phyloP scores from a whole-genome alignment of 208 protist genomes.

The Wallacemonas sp. region DNA sequence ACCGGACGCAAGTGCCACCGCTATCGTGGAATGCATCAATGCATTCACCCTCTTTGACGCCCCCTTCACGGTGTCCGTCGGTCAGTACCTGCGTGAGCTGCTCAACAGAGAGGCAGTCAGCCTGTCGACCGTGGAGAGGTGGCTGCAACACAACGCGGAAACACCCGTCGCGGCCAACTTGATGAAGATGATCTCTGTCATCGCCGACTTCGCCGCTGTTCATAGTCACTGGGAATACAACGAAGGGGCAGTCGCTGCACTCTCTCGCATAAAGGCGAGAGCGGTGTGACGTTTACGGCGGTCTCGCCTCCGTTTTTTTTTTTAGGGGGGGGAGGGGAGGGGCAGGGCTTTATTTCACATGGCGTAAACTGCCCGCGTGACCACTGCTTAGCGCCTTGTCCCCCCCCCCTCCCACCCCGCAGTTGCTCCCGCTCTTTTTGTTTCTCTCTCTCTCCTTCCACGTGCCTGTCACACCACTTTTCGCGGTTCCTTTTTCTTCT shows the following conservation, averaged over 20 bases:
- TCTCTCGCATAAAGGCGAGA: background rate
- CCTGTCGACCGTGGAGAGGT: conserved; percentile 35
- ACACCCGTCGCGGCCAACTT: conserved; percentile 22
- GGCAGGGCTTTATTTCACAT: too few species aligned
- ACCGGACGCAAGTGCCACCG: background rate
- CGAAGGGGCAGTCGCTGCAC: conserved; percentile 10
- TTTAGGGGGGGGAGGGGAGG: too few species aligned
- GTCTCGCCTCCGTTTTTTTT: background rate
- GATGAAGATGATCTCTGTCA: conserved; percentile 29
- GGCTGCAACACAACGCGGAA: conserved; percentile 33
- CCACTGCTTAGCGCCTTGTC: too few species aligned
- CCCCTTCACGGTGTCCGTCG: conserved; percentile 41
- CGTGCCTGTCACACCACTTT: too few species aligned
- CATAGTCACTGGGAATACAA: conserved; percentile 30
- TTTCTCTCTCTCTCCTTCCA: conserved; percentile 6
- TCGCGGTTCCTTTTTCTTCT: too few species aligned
- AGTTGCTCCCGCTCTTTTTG: background rate
- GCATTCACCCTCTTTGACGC: conserved; percentile 32
- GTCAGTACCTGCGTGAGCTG: conserved; percentile 61
- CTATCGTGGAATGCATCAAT: conserved; percentile 25
- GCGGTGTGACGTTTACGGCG: background rate
- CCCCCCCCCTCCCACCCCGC: background rate
- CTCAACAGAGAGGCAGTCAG: conserved; percentile 30
- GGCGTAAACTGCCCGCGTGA: background rate
- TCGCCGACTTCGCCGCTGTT: conserved; percentile 50